These are phyloP conservation scores for Omphalotus guepiniiformis DNA, from an alignment of 768 basidiomycete species.

Conservation along the genomic window DNA sequence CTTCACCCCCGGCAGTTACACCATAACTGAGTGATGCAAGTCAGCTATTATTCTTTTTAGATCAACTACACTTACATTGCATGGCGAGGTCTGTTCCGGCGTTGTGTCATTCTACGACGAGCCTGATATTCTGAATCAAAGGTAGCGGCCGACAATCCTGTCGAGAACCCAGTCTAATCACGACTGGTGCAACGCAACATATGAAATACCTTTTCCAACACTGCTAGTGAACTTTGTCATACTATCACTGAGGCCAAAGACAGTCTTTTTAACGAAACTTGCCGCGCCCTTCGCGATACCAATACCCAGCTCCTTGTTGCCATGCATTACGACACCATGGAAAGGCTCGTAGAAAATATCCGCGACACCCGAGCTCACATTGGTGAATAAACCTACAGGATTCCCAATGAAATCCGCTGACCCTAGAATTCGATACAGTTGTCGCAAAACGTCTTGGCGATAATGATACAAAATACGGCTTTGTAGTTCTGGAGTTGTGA, in stretches of 20 bases:
- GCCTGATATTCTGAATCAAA: slow-evolving; percentile 96
- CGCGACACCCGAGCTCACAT: slow-evolving; percentile 95
- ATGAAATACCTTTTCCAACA: slow-evolving; percentile 83
- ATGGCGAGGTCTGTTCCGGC: slow-evolving; percentile 93
- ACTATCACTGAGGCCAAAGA: slow-evolving; percentile 94
- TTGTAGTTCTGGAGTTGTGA: slow-evolving; percentile 81
- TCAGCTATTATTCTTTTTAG: not conserved
- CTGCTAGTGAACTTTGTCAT: slow-evolving; percentile 98
- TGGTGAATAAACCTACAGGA: slow-evolving; percentile 96
- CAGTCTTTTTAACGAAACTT: slow-evolving; percentile 98
- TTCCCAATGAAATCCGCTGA: slow-evolving; percentile 97
- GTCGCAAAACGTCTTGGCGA: slow-evolving; percentile 86
- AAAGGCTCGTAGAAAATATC: slow-evolving; percentile 99
- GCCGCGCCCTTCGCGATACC: slow-evolving; percentile 98
- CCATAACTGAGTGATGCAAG: slow-evolving; percentile 74
- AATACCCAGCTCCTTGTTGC: slow-evolving; percentile 89
- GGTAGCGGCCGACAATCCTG: slow-evolving; percentile 93
- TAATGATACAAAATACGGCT: slow-evolving; percentile 88
- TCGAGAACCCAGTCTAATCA: too few species aligned
- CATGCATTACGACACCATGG: slow-evolving; percentile 94
- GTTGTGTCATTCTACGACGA: slow-evolving; percentile 79
- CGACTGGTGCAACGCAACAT: too few species aligned
- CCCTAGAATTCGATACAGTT: slow-evolving; percentile 95
- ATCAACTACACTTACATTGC: slow-evolving; percentile 63
- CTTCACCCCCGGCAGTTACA: slow-evolving; percentile 92